Conservation (phyloP, 2,329 filamentous ascomycete genomes). For the Aspergillus uvarum region DNA sequence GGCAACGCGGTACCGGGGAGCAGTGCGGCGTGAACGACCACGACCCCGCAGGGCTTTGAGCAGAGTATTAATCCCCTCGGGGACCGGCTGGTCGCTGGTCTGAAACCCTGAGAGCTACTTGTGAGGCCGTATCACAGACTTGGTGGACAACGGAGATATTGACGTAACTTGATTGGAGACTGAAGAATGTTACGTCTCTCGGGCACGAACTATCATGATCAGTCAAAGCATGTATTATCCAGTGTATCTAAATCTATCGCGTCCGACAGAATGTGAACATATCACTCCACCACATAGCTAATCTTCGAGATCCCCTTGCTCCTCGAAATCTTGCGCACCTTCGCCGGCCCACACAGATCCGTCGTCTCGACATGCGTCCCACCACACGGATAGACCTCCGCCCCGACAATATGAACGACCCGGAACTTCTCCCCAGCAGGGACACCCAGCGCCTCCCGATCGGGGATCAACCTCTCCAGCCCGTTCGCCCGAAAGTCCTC, state of each 20-base stretch:
- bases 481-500: conserved; percentile 58
- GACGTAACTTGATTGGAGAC: too few species aligned
- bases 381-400: conserved; percentile 71
- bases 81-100: conserved; percentile 49
- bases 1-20: conserved; percentile 57
- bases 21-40: conserved; percentile 57
- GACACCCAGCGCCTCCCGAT: conserved; percentile 43
- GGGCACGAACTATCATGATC: too few species aligned
- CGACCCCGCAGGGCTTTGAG: conserved; percentile 32
- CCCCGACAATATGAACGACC: conserved; percentile 67
- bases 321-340: conserved; percentile 66
- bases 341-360: conserved; percentile 55
- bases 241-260: too few species aligned
- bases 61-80: conserved; percentile 54
- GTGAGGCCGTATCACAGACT: too few species aligned
- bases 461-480: conserved; percentile 57
- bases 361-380: conserved; percentile 69
- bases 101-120: neutral
- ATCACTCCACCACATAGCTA: conserved; percentile 37
- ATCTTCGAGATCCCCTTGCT: conserved; percentile 64
- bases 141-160: too few species aligned
- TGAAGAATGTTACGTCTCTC: too few species aligned
- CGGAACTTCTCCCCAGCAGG: conserved; percentile 59
- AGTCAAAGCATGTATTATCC: too few species aligned
- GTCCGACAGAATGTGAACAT: neutral